phyloP scores from a whole-genome alignment of 345 rosid species.

The Chamaenerion angustifolium region DNA sequence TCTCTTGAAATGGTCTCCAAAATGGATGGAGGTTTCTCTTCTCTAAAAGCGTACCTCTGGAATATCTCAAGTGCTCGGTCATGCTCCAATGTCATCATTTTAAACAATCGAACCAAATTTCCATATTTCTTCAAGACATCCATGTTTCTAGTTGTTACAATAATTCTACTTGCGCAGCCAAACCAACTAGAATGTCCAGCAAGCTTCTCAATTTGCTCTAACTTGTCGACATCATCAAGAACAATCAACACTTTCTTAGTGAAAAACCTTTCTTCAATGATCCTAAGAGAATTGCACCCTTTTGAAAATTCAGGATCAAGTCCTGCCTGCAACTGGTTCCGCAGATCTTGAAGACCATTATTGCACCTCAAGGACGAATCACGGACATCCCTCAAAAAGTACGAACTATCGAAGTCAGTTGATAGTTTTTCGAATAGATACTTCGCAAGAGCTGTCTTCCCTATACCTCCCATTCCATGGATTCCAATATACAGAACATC shows the following conservation, averaged over 20 bases:
- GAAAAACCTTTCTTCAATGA: neutral
- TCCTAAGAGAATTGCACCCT: neutral
- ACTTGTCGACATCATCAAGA: constrained; percentile 1
- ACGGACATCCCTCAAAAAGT: neutral
- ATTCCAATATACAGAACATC: constrained; percentile 2
- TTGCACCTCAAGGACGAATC: neutral
- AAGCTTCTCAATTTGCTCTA: neutral
- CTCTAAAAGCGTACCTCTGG: neutral
- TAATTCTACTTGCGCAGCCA: neutral
- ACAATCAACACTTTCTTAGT: neutral
- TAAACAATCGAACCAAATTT: neutral
- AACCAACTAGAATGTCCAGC: neutral
- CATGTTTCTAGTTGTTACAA: neutral
- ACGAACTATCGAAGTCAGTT: neutral
- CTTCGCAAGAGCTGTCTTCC: constrained; percentile 3
- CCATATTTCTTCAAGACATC: neutral
- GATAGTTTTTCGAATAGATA: neutral
- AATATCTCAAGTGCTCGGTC: constrained; percentile 2
- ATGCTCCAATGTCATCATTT: neutral
- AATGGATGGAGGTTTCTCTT: neutral
- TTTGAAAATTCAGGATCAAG: neutral
- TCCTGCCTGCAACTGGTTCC: neutral
- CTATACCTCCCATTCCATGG: too few relatives aligned
- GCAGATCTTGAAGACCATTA: neutral
- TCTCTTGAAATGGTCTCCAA: neutral